A percentile compares a stretch with the other conserved stretches of the same genome.
phyloP scores from a whole-genome alignment of 371 early-diverging fungal species.

The Sporodiniella umbellata region DNA sequence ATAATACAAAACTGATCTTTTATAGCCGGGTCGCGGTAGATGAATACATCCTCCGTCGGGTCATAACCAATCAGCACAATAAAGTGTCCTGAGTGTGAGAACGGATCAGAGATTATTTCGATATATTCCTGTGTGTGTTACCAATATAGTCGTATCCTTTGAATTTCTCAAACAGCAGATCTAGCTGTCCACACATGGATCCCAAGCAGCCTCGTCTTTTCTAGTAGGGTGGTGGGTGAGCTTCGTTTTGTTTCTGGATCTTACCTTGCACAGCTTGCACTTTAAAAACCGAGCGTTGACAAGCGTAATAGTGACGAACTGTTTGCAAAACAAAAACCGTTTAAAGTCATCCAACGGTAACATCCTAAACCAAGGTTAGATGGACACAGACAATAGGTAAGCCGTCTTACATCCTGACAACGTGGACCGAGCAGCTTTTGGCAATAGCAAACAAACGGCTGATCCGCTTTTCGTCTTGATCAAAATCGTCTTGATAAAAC shows the following conservation, averaged over 20 bases:
- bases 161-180: conserved; percentile 39
- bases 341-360: conserved; percentile 77
- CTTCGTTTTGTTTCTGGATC: too few relatives aligned
- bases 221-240: too few relatives aligned
- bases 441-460: conserved; percentile 75
- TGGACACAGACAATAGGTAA: too few relatives aligned
- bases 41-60: conserved; percentile 59
- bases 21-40: conserved; percentile 74
- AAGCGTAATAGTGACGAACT: conserved; percentile 72
- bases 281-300: conserved; percentile 65
- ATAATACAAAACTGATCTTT: conserved; percentile 58
- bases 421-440: conserved; percentile 64
- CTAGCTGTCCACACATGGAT: conserved; percentile 40
- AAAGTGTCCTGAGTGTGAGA: conserved; percentile 65
- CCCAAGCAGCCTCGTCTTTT: conserved; percentile 36
- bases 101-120: background rate
- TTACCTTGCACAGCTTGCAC: conserved; percentile 60
- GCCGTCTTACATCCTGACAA: conserved; percentile 76
- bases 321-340: conserved; percentile 69
- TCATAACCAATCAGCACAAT: conserved; percentile 72
- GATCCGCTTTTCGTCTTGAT: conserved; percentile 72
- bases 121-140: conserved; percentile 6
- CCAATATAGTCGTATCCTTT: conserved; percentile 51
- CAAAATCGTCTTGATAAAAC: conserved; percentile 72
- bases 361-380: too few relatives aligned